Evolutionary conservation across 2,329 filamentous ascomycete genomes (phyloP), one percentile per base, ranked within the genome.

Genomic region (Calonectria naviculata): DNA sequence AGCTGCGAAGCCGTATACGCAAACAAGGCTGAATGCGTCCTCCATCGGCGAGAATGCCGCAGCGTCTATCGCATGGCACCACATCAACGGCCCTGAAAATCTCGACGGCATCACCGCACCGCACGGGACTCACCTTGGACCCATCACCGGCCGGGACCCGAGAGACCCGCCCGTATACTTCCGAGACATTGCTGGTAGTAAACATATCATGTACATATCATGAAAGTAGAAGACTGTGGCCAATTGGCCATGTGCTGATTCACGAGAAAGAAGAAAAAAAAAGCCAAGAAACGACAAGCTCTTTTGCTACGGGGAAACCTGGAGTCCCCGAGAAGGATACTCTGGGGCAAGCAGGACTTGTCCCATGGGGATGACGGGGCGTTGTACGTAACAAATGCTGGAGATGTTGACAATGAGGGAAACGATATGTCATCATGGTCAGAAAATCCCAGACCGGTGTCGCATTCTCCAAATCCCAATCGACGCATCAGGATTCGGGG

Each of bases 381-480:
- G 42, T 74, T 78, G 76, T 78, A 77, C 76, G 76, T 77, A 78
- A 75, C 63, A 69, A 42, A 54, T 61, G 29, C 54, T 67, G 64
- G 52, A 68, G 64, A 65, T 36, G 66, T 60, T 24, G 44, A 21
- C 61, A 24, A 49, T 49, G 26, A 38, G 15, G 54, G 36, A 56
- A 67, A 36, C 52, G 52, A 65, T 34, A 52, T 65, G 67, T 65
- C 67, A 65, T 61, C 24, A 28, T 26, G 26, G 34, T 13, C 52
- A 24, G 12, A 36, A 21, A 44, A 56, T 21, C 19, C 24, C 21
- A 47, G 21, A 21, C 44, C 26, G 26, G 28, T 52, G 47, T 52
- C 26, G 13, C 47, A 46, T 47, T 42, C 19, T 46, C 49, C 36
- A 38, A 46, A 24, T 54, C 54, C 54, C 13, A 61, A 42, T 47